These are phyloP conservation scores for Boletales sp. DNA, from an alignment of 768 basidiomycete genomes.

Conservation along the genomic window DNA sequence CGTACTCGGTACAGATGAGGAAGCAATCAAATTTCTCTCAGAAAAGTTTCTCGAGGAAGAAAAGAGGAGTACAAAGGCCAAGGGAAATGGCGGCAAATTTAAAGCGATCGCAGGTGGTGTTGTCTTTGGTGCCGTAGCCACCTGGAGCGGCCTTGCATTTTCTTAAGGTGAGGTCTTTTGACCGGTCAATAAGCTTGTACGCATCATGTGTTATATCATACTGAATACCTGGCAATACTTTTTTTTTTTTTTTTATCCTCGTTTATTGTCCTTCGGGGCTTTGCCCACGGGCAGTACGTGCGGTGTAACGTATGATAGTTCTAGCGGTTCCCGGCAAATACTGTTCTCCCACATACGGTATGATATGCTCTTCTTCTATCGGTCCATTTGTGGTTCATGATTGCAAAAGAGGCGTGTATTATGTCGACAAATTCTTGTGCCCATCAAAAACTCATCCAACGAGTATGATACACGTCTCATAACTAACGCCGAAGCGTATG, in stretches of 20 bases:
- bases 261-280: no score
- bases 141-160: conserved; percentile 57
- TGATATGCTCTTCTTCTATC: no score
- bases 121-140: conserved; percentile 59
- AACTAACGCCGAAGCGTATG: background rate
- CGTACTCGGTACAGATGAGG: conserved; percentile 50
- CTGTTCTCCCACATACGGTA: no score
- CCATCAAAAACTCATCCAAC: background rate
- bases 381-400: no score
- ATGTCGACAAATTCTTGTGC: no score
- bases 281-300: no score
- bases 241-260: no score
- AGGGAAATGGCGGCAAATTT: conserved; percentile 28
- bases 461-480: background rate
- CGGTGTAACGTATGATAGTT: no score
- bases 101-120: conserved; percentile 52
- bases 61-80: conserved; percentile 15
- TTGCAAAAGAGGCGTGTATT: no score
- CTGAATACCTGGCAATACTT: no score
- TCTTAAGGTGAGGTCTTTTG: conserved; percentile 28
- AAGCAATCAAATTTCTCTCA: conserved; percentile 37
- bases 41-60: conserved; percentile 30
- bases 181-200: background rate
- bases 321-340: no score
- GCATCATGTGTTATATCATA: background rate